Percentiles rank a stretch among this genome's conserved stretches.
Conservation (phyloP, 2,329 filamentous ascomycete species). For the Phyllosticta citriasiana region DNA sequence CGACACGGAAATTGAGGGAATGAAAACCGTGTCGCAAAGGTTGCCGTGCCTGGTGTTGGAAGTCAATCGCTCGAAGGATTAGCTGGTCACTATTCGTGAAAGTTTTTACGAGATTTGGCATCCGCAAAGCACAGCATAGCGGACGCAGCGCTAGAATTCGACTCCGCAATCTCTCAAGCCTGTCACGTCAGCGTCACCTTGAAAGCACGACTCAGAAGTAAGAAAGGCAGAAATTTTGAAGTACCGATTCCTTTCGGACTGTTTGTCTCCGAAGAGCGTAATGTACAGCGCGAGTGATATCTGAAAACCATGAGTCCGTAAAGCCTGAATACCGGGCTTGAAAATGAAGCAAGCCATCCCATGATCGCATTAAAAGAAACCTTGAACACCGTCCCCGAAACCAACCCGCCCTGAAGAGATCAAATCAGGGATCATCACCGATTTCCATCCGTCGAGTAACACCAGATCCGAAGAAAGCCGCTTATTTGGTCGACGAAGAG, state of each 20-base stretch:
- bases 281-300: slow-evolving; percentile 25
- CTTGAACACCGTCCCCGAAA: slow-evolving; percentile 24
- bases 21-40: neutral
- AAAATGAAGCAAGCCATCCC: slow-evolving; percentile 34
- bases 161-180: neutral
- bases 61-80: no score
- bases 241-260: slow-evolving; percentile 26
- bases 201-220: neutral
- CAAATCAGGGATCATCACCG: slow-evolving; percentile 11
- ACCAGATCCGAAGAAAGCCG: slow-evolving; percentile 9
- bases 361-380: slow-evolving; percentile 43
- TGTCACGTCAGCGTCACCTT: neutral
- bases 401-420: slow-evolving; percentile 9
- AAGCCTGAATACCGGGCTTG: slow-evolving; percentile 18
- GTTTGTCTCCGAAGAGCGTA: slow-evolving; percentile 25
- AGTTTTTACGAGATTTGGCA: no score
- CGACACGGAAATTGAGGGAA: neutral
- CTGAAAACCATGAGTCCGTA: slow-evolving; percentile 12
- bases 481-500: slow-evolving; percentile 98
- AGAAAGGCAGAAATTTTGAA: neutral
- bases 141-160: neutral
- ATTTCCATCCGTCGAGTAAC: slow-evolving; percentile 7
- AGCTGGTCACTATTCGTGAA: no score
- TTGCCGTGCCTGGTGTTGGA: neutral
- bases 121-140: no score